Conservation (phyloP, 306 rosid species). For the Psophocarpus tetragonolobus region DNA sequence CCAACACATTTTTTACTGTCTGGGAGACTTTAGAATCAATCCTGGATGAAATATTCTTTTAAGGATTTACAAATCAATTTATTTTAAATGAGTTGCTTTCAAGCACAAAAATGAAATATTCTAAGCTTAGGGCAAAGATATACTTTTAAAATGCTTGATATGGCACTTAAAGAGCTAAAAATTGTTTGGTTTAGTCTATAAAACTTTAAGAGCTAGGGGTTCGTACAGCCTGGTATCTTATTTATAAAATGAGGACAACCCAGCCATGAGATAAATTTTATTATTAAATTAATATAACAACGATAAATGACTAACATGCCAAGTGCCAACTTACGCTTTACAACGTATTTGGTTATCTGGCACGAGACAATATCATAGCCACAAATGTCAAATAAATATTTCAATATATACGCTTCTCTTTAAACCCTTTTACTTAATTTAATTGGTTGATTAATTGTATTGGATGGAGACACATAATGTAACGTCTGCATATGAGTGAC, state of each 20-base stretch:
- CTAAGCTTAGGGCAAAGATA: background rate
- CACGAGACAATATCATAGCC: background rate
- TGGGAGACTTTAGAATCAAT: background rate
- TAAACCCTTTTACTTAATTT: background rate
- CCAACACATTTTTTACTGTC: background rate
- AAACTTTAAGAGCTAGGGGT: background rate
- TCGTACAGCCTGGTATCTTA: background rate
- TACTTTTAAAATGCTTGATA: background rate
- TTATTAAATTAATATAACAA: background rate
- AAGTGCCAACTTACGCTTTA: constrained; percentile 28
- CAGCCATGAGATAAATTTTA: background rate
- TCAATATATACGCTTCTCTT: background rate
- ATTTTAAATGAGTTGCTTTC: background rate
- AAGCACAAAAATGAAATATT: background rate
- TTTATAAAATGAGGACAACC: background rate
- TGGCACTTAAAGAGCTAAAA: background rate
- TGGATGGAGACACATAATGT: background rate
- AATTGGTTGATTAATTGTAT: background rate
- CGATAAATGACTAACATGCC: constrained; percentile 20
- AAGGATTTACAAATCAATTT: background rate
- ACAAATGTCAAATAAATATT: constrained; percentile 3
- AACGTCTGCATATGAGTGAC: background rate
- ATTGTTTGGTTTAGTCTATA: background rate
- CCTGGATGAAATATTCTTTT: background rate
- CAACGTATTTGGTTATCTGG: background rate